Evolutionary conservation across 768 basidiomycete genomes (phyloP).

Genomic region (Boletus coccyginus): DNA sequence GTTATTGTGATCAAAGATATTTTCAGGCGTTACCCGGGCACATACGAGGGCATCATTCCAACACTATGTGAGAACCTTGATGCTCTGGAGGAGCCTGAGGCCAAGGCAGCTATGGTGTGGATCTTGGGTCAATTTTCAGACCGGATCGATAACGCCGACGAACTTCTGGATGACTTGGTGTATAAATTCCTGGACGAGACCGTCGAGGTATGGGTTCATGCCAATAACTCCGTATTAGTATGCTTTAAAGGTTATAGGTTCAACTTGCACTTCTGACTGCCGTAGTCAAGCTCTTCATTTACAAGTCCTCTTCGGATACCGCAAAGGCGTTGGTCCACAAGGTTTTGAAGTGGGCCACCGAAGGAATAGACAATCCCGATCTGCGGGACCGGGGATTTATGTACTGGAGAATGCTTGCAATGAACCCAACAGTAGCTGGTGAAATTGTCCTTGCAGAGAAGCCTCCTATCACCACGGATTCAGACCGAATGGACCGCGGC

Average conservation of each 20-base stretch:
- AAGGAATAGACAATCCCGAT: constrained; percentile 98
- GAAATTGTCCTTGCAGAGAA: constrained; percentile 92
- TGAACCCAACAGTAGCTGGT: constrained; percentile 84
- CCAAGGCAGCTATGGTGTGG: constrained; percentile 98
- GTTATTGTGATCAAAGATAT: constrained; percentile 98
- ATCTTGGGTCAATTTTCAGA: constrained; percentile 96
- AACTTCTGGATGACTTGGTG: constrained; percentile 87
- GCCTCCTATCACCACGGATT: constrained; percentile 96
- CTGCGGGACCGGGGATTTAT: constrained; percentile 96
- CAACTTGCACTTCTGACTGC: constrained; percentile 95
- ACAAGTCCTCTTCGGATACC: constrained; percentile 77
- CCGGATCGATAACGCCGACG: constrained; percentile 93
- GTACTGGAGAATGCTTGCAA: constrained; percentile 97
- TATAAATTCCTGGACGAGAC: constrained; percentile 91
- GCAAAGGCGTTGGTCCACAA: constrained; percentile 91
- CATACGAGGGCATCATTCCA: constrained; percentile 95
- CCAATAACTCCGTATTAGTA: background rate
- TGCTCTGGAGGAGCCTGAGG: constrained; percentile 90
- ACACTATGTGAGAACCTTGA: constrained; percentile 92
- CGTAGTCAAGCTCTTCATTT: constrained; percentile 93
- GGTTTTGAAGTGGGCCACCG: constrained; percentile 95
- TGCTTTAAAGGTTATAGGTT: constrained; percentile 50
- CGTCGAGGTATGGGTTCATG: constrained; percentile 63
- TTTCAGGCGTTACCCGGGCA: constrained; percentile 94
- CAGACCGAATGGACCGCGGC: constrained; percentile 95